phyloP scores from a whole-genome alignment of 2,329 filamentous ascomycete genomes.

The Thielaviopsis punctulata region DNA sequence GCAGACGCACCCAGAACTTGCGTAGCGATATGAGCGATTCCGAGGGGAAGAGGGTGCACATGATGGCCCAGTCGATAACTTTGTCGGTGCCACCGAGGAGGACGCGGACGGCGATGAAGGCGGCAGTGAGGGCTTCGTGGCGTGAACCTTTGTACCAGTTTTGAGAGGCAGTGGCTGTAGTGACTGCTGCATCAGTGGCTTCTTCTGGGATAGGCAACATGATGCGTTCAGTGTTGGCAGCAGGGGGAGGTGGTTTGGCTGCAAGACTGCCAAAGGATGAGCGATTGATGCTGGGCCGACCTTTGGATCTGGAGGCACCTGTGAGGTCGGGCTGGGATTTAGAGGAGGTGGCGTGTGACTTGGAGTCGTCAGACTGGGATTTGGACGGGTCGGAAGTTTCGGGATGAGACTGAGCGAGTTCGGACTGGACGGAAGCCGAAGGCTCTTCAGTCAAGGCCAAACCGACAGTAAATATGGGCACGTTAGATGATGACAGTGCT shows the following conservation, averaged over 20 bases:
- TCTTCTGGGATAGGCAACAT: slow-evolving; percentile 9
- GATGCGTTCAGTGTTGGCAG: slow-evolving; percentile 9
- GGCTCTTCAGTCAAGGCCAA: no score
- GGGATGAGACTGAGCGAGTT: neutral
- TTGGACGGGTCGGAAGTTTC: no score
- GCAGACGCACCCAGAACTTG: slow-evolving; percentile 40
- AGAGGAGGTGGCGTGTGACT: neutral
- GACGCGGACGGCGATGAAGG: slow-evolving; percentile 39
- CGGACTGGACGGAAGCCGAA: neutral
- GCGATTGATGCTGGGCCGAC: slow-evolving; percentile 8
- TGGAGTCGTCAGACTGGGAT: no score
- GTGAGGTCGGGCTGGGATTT: neutral
- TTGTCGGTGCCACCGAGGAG: slow-evolving; percentile 43
- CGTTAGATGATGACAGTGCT: no score
- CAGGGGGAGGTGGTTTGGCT: slow-evolving; percentile 1
- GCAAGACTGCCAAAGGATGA: slow-evolving; percentile 3
- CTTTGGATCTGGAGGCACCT: slow-evolving; percentile 7
- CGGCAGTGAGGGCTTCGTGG: slow-evolving; percentile 28
- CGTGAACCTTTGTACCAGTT: slow-evolving; percentile 5
- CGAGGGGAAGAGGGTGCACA: slow-evolving; percentile 37
- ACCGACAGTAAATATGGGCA: no score
- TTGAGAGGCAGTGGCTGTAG: neutral
- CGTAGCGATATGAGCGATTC: slow-evolving; percentile 33
- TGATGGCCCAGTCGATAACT: slow-evolving; percentile 42
- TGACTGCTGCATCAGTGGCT: neutral